These are phyloP conservation scores for Strobilomyces confusus DNA, from an alignment of 768 basidiomycete genomes.

Conservation along the genomic window DNA sequence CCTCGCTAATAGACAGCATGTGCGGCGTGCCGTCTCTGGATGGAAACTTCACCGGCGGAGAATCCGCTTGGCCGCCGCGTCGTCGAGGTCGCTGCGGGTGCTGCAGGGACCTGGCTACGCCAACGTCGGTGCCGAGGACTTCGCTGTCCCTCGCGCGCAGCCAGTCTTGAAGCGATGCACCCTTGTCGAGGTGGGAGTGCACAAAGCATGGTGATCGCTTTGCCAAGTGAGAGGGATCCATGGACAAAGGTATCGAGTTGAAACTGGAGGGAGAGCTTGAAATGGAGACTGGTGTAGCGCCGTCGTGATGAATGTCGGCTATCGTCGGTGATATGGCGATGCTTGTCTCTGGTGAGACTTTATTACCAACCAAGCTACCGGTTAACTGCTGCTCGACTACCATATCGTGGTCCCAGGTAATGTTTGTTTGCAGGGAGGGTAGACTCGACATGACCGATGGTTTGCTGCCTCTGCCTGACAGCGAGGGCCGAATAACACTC, in stretches of 20 bases:
- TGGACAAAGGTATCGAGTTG: constrained; percentile 22
- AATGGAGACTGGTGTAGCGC: constrained; percentile 10
- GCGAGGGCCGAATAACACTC: constrained; percentile 32
- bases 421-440: constrained; percentile 30
- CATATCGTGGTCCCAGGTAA: constrained; percentile 34
- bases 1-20: constrained; percentile 32
- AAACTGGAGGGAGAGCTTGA: constrained; percentile 30
- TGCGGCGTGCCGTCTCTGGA: constrained; percentile 15
- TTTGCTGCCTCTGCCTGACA: constrained; percentile 34
- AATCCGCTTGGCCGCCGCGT: constrained; percentile 2
- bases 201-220: constrained; percentile 82
- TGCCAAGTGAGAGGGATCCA: constrained; percentile 23
- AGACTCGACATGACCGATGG: constrained; percentile 27
- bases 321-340: constrained; percentile 18
- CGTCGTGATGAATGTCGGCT: constrained; percentile 18
- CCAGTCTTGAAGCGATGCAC: constrained; percentile 75
- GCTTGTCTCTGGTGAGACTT: constrained; percentile 1
- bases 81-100: constrained; percentile 13
- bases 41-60: constrained; percentile 16
- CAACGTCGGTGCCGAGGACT: constrained; percentile 36
- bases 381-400: constrained; percentile 34
- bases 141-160: constrained; percentile 39
- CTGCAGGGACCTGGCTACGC: constrained; percentile 49
- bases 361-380: constrained; percentile 16
- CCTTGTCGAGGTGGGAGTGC: constrained; percentile 86